Conservation (phyloP, 2,329 filamentous ascomycete genomes). For the Lachnellula occidentalis region DNA sequence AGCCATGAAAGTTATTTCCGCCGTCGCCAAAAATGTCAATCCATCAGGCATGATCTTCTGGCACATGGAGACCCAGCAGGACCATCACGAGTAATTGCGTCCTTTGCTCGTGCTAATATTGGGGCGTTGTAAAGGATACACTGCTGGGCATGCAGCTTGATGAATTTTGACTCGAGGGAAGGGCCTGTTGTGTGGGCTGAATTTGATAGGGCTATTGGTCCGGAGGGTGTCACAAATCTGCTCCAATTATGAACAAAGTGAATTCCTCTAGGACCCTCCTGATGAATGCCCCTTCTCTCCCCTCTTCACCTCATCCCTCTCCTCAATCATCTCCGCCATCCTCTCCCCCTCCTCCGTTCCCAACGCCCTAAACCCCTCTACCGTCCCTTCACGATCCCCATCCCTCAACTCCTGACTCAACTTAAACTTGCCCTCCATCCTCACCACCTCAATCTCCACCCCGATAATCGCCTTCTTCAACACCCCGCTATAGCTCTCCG, state of each 20-base stretch:
- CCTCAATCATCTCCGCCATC: constrained; percentile 24
- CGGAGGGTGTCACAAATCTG: too few relatives aligned
- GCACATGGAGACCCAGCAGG: constrained; percentile 31
- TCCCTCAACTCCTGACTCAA: constrained; percentile 56
- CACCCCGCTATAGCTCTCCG: constrained; percentile 48
- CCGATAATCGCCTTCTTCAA: constrained; percentile 56
- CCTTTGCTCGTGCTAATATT: constrained; percentile 38
- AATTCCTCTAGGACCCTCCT: too few relatives aligned
- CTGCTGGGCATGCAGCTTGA: constrained; percentile 35
- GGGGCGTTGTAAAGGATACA: constrained; percentile 44
- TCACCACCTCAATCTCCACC: constrained; percentile 51
- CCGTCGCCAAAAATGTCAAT: constrained; percentile 1
- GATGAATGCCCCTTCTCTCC: background rate
- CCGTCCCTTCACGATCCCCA: constrained; percentile 51
- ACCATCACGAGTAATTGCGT: constrained; percentile 45
- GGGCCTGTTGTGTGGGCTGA: too few relatives aligned
- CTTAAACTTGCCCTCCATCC: constrained; percentile 58
- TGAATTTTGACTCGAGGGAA: background rate
- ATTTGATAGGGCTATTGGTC: too few relatives aligned
- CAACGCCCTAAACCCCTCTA: constrained; percentile 47
- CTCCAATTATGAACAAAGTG: too few relatives aligned
- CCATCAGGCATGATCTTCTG: constrained; percentile 1
- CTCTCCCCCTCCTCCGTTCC: constrained; percentile 34
- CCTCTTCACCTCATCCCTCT: constrained; percentile 3
- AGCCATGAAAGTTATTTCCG: background rate